A percentile compares a stretch with the other conserved stretches of the same genome.
phyloP scores from a whole-genome alignment of 139 green algal genomes.

The Tetraselmis chui region DNA sequence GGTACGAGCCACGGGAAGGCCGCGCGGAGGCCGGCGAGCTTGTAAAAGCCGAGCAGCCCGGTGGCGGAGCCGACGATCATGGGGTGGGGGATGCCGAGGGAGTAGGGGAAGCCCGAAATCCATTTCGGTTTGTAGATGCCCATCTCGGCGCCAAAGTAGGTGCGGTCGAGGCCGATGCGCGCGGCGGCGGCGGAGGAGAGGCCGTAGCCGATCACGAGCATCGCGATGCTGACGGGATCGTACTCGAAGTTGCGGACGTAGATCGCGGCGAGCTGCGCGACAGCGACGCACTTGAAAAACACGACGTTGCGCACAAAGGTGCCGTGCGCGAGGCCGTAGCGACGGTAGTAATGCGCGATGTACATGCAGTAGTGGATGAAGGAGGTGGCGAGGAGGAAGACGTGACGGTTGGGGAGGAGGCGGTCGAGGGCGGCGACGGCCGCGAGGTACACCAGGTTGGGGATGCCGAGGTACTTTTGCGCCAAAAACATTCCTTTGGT shows the following conservation, averaged over 20 bases:
- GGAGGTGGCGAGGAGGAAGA: constrained; percentile 16
- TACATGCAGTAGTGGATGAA: constrained; percentile 31
- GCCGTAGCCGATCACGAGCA: constrained; percentile 19
- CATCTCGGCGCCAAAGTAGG: constrained; percentile 29
- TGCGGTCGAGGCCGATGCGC: constrained; percentile 19
- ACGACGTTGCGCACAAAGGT: constrained; percentile 22
- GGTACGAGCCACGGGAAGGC: constrained; percentile 16
- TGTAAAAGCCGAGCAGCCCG: constrained; percentile 19
- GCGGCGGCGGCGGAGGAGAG: constrained; percentile 5
- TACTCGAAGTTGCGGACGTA: constrained; percentile 14
- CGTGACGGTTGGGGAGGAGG: not conserved
- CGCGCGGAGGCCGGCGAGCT: constrained; percentile 5
- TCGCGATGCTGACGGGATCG: constrained; percentile 14
- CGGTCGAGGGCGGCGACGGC: not conserved
- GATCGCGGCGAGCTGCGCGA: constrained; percentile 1
- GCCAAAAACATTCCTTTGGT: constrained; percentile 6
- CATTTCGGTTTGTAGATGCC: constrained; percentile 14
- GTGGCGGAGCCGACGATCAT: constrained; percentile 23
- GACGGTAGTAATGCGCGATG: constrained; percentile 18
- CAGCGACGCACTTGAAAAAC: constrained; percentile 22
- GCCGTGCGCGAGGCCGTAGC: constrained; percentile 11
- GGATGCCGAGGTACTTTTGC: constrained; percentile 8
- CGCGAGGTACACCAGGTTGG: constrained; percentile 12
- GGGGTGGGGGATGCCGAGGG: constrained; percentile 13
- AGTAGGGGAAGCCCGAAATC: constrained; percentile 21